Evolutionary conservation across 208 protist genomes (phyloP).

Genomic region (Leishmania guyanensis): DNA sequence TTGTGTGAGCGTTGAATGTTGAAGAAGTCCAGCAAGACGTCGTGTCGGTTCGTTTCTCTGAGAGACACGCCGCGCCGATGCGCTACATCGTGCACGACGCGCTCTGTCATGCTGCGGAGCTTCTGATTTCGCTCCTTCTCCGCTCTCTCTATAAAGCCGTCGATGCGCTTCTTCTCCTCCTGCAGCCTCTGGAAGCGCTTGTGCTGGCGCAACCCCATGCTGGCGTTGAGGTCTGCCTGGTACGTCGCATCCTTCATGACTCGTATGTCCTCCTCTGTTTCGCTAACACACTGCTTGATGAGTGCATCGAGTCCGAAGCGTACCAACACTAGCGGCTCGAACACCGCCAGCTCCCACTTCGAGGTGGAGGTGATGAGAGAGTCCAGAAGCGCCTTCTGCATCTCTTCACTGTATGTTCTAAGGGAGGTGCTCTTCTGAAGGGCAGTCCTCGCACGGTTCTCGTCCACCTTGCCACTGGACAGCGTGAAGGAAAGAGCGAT

Average conservation of each 20-base stretch:
- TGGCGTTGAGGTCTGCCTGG: slow-evolving; percentile 23
- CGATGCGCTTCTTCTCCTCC: slow-evolving; percentile 56
- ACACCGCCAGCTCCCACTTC: slow-evolving; percentile 65
- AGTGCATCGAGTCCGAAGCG: slow-evolving; percentile 68
- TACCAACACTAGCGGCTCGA: slow-evolving; percentile 69
- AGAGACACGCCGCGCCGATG: slow-evolving; percentile 25
- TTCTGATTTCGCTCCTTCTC: slow-evolving; percentile 44
- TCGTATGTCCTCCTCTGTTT: slow-evolving; percentile 65
- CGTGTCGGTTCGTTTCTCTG: slow-evolving; percentile 10
- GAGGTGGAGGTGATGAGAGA: slow-evolving; percentile 58
- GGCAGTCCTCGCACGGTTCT: slow-evolving; percentile 38
- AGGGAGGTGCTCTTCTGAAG: slow-evolving; percentile 45
- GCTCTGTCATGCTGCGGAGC: slow-evolving; percentile 50
- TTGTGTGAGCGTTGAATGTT: slow-evolving; percentile 43
- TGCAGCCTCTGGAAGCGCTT: slow-evolving; percentile 62
- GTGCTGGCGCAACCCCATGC: slow-evolving; percentile 48
- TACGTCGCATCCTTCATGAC: slow-evolving; percentile 48
- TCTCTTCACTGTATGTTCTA: slow-evolving; percentile 38
- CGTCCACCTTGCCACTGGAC: slow-evolving; percentile 57
- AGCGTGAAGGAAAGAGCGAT: slow-evolving; percentile 75
- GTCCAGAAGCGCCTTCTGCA: slow-evolving; percentile 61
- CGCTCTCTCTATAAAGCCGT: slow-evolving; percentile 39
- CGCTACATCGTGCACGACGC: slow-evolving; percentile 45
- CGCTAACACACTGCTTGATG: slow-evolving; percentile 62
- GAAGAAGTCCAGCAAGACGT: slow-evolving; percentile 42